These are phyloP conservation scores for Capniomyces stellatus DNA, from an alignment of 371 early-diverging fungal species.

Conservation along the genomic window DNA sequence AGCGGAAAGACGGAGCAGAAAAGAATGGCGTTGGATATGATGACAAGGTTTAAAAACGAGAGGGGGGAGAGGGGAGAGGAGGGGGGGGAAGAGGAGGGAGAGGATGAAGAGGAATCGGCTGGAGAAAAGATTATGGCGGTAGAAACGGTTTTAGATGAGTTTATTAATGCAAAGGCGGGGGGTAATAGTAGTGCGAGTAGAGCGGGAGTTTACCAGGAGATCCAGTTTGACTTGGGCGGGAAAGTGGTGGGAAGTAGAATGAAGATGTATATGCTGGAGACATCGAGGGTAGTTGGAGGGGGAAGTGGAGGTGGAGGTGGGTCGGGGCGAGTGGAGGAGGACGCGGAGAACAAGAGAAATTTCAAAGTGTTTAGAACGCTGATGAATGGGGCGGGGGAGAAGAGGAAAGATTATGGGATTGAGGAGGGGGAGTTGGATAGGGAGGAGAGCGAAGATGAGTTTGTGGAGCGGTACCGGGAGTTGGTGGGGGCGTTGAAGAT, in stretches of 20 bases:
- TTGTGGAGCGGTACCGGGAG: slow-evolving; percentile 14
- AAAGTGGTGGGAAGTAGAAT: slow-evolving; percentile 68
- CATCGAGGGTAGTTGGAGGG: slow-evolving; percentile 27
- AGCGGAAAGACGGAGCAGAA: slow-evolving; percentile 68
- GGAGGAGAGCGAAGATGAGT: not conserved
- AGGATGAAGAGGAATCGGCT: slow-evolving; percentile 59
- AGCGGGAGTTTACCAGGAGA: slow-evolving; percentile 66
- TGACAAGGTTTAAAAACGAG: slow-evolving; percentile 48
- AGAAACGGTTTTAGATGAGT: slow-evolving; percentile 57
- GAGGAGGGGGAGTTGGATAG: slow-evolving; percentile 28
- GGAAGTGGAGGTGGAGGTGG: slow-evolving; percentile 6
- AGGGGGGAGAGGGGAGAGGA: not conserved
- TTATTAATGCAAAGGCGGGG: slow-evolving; percentile 58
- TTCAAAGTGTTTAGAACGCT: not conserved
- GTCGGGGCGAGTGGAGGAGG: not conserved
- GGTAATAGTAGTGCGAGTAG: slow-evolving; percentile 65
- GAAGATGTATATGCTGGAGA: slow-evolving; percentile 74
- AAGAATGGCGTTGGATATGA: slow-evolving; percentile 37
- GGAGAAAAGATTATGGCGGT: slow-evolving; percentile 50
- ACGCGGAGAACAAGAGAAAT: not conserved
- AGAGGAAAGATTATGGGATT: slow-evolving; percentile 25
- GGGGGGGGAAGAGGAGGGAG: not conserved
- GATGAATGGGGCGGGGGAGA: slow-evolving; percentile 8
- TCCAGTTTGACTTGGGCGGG: slow-evolving; percentile 65
- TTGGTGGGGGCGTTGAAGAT: slow-evolving; percentile 55